Base-by-base conservation (phyloP, 1,284 basidiomycete genomes). In the Singerocomus rubriflavus region DNA sequence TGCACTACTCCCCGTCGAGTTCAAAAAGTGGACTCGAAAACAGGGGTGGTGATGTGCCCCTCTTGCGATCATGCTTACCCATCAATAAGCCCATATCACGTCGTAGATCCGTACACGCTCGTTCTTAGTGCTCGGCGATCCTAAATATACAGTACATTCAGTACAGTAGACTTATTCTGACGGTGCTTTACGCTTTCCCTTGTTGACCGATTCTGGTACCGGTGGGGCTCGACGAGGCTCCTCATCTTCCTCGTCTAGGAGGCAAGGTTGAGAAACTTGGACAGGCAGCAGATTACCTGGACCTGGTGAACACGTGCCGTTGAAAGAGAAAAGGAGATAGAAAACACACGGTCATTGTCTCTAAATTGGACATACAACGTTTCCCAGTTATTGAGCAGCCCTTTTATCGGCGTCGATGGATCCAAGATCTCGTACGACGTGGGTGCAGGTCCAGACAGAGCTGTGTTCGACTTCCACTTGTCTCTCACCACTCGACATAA, bases 1-100 rank as follows among this genome's bases (percentile, higher is more conserved):
- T 10, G 94, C 94, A 3, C 69, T 98, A 13, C 75, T 96, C 37
- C 93, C 93, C 11, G 41, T 66, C 33, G 50, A 56, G 17, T 52
- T 58, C 50, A 60, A 53, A 33, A 27, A 21, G 21, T 65, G 63
- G 63, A 42, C 33, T n/a, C 56, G 50, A 32, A 48, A 52, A 36
- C 34, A 36, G 25, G 56, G 52, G 4, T 44, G 33, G 27, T 53
- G 13, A 58, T 37, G n/a, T 41, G 11, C 16, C 16, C 16, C 16
- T 17, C 25, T 38, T 32, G 31, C 12, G 32, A 40, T 14, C 27
- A 36, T 26, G n/a, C 30, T 17, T n/a, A n/a, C n/a, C n/a, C n/a
- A n/a, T n/a, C n/a, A n/a, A n/a, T n/a, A n/a, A n/a, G n/a, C n/a
- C n/a, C n/a, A n/a, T n/a, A n/a, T n/a, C n/a, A n/a, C n/a, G n/a